A percentile compares a stretch with the other conserved stretches of the same genome.
phyloP scores from a whole-genome alignment of 2,329 filamentous ascomycete genomes.

The Aureobasidium sp. region DNA sequence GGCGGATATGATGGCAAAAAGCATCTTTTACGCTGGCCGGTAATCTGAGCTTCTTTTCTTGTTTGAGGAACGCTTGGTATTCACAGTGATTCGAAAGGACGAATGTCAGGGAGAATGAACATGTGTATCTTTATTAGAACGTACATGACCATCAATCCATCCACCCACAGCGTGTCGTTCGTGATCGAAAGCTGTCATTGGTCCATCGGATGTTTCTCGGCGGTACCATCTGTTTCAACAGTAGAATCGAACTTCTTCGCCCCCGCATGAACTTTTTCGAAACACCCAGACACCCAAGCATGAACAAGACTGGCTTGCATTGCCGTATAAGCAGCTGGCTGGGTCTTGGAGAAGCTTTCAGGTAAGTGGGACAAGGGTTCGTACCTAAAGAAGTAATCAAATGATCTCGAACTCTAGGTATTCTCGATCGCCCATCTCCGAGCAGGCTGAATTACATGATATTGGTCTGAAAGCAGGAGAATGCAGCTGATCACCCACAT shows the following conservation, averaged over 20 bases:
- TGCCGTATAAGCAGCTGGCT: too few relatives aligned
- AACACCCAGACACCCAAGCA: background rate
- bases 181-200: background rate
- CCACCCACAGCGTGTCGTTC: background rate
- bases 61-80: too few relatives aligned
- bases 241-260: background rate
- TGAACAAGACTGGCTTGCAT: background rate
- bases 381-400: background rate
- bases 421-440: background rate
- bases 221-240: background rate
- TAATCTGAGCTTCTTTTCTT: too few relatives aligned
- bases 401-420: background rate
- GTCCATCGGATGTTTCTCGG: slow-evolving; percentile 1
- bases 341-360: background rate
- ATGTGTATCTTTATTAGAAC: background rate
- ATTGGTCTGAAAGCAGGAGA: background rate
- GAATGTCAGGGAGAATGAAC: background rate
- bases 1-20: too few relatives aligned
- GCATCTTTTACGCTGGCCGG: too few relatives aligned
- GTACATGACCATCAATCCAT: background rate
- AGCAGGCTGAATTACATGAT: background rate
- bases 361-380: background rate
- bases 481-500: background rate
- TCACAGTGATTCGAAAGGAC: too few relatives aligned
- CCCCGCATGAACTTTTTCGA: background rate